phyloP scores from a whole-genome alignment of 495 filamentous ascomycete genomes.

The Polyplosphaeria fusca region DNA sequence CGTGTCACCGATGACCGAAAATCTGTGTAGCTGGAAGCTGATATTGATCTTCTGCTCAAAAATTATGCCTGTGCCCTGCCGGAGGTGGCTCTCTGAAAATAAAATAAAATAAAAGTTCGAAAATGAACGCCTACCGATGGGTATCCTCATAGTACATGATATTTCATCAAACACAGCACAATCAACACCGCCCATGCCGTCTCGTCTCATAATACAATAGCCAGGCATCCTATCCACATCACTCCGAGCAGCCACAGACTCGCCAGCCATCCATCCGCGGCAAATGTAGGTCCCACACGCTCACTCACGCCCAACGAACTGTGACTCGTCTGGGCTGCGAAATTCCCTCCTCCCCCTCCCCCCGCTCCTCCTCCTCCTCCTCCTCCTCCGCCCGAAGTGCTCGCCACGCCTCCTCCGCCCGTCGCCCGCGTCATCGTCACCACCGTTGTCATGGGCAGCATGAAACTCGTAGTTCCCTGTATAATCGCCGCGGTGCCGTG shows the following conservation, averaged over 20 bases:
- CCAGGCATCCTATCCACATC: constrained; percentile 15
- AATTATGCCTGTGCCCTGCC: too few species aligned
- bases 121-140: constrained; percentile 19
- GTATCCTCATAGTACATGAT: constrained; percentile 28
- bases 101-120: too few species aligned
- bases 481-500: constrained; percentile 18
- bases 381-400: background rate
- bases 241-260: constrained; percentile 3
- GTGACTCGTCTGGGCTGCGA: background rate
- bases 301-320: background rate
- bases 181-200: background rate
- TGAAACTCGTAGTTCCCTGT: constrained; percentile 18
- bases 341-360: background rate
- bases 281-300: background rate
- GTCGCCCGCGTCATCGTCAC: constrained; percentile 18
- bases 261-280: constrained; percentile 7
- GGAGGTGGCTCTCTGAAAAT: too few species aligned
- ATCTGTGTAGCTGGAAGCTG: too few species aligned
- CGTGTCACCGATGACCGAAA: too few species aligned
- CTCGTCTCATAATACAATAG: constrained; percentile 1
- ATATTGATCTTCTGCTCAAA: too few species aligned
- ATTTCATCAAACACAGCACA: constrained; percentile 3
- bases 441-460: constrained; percentile 18
- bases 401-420: background rate
- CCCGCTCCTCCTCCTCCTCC: background rate